phyloP scores from a whole-genome alignment of 208 protist genomes.

The Sergeia podlipaevii region DNA sequence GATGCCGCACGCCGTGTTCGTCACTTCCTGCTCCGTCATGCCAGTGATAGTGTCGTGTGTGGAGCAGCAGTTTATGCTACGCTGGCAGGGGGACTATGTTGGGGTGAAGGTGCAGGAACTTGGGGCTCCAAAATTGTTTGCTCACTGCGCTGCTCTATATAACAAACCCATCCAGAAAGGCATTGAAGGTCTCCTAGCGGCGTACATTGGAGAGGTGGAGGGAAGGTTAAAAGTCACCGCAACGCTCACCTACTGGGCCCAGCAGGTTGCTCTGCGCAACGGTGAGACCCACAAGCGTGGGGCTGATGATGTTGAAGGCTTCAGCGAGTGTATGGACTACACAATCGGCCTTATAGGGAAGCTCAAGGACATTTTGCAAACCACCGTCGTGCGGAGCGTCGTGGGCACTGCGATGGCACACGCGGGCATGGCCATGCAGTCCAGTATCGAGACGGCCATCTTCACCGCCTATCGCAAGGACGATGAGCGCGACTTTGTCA shows the following conservation, averaged over 20 bases:
- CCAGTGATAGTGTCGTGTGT: slow-evolving; percentile 76
- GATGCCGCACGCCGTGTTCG: slow-evolving; percentile 67
- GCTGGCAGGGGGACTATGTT: slow-evolving; percentile 68
- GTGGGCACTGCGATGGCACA: slow-evolving; percentile 69
- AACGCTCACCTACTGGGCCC: slow-evolving; percentile 62
- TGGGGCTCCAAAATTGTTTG: slow-evolving; percentile 65
- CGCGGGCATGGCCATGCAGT: slow-evolving; percentile 54
- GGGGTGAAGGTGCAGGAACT: slow-evolving; percentile 45
- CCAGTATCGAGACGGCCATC: slow-evolving; percentile 55
- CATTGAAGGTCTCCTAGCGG: slow-evolving; percentile 65
- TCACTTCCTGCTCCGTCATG: slow-evolving; percentile 75
- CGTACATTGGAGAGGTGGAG: slow-evolving; percentile 55
- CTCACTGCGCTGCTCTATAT: slow-evolving; percentile 65
- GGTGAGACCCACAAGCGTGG: slow-evolving; percentile 16
- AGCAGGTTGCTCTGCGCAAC: slow-evolving; percentile 36
- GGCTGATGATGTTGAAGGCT: slow-evolving; percentile 15
- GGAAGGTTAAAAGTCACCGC: slow-evolving; percentile 46
- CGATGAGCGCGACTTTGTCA: slow-evolving; percentile 48
- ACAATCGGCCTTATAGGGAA: slow-evolving; percentile 58
- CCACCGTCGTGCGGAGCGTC: slow-evolving; percentile 70
- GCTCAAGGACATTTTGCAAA: slow-evolving; percentile 56
- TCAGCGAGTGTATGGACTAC: slow-evolving; percentile 71
- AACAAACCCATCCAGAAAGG: slow-evolving; percentile 63
- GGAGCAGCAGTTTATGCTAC: slow-evolving; percentile 86
- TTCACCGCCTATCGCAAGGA: slow-evolving; percentile 31